Base-by-base conservation (phyloP, 148 eudicot species). In the Fallopia convolvulus region DNA sequence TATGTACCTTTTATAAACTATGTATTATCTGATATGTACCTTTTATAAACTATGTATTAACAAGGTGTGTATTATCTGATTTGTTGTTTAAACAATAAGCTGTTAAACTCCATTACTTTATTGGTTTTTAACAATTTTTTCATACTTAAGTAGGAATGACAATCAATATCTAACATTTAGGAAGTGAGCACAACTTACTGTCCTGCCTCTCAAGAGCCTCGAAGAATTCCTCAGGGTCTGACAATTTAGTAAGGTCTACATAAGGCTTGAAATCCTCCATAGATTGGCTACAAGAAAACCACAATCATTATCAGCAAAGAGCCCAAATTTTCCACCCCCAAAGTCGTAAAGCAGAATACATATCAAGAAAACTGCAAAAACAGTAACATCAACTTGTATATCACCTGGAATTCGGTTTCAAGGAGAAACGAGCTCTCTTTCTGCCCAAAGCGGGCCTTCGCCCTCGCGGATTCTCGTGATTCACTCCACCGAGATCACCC, bases 371-470 rank as follows among this genome's bases (percentile, higher is more conserved):
- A 61, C 70, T 61, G 70, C 39, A 61, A 26, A 61, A 61, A 23
- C 70, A 61, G 72, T 66, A 66, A 33, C n/a, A 68, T 36, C 72
- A 33, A 68, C 32, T 68, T 11, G 21, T 39, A 68, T 33, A 42
- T 33, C 44, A 91, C 95, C 89, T 89, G 74, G 80, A 56, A 75
- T 70, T 82, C 20, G 86, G 84, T 82, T 82, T 87, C 36, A 82
- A 44, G 53, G 85, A 76, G 80, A 91, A 91, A 78, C 75, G 82
- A 78, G 89, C 82, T 60, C 77, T 83, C 81, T 75, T 91, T 52
- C 86, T 86, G 39, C 85, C 92, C 52, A 87, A 76, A 77, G 77
- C 92, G 63, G 87, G 91, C 78, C 95, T 89, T 60, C 83, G 82
- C 65, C 80, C 86, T 80, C 65, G 87, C 30, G 74, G 85, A 39